Conservation (phyloP, 2,329 filamentous ascomycete species). For the Parastagonospora nodorum region DNA sequence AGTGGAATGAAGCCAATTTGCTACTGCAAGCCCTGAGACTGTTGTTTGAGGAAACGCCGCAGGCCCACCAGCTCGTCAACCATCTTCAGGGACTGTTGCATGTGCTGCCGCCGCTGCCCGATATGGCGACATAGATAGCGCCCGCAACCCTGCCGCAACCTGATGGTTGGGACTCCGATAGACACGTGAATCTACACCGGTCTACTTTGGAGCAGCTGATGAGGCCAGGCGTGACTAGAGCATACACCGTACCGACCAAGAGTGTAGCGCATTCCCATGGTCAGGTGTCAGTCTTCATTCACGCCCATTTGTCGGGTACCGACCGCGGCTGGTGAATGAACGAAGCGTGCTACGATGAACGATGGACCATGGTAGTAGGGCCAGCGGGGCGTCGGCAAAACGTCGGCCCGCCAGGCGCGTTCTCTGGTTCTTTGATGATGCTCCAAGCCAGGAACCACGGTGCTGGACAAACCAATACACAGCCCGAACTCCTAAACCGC, state of each 20-base stretch:
- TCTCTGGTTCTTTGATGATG: background rate
- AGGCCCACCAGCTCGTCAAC: conserved; percentile 14
- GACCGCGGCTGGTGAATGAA: background rate
- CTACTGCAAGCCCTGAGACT: conserved; percentile 15
- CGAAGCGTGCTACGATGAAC: too few species aligned
- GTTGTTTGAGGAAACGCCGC: conserved; percentile 31
- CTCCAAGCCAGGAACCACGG: background rate
- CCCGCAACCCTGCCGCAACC: conserved; percentile 9
- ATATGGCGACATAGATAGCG: conserved; percentile 9
- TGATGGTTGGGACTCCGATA: conserved; percentile 1
- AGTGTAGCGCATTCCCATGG: too few species aligned
- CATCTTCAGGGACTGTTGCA: conserved; percentile 8
- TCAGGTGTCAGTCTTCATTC: too few species aligned
- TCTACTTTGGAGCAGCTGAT: conserved; percentile 4
- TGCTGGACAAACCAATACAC: conserved; percentile 5
- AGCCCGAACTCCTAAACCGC: conserved; percentile 7
- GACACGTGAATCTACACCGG: conserved; percentile 10
- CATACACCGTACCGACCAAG: too few species aligned
- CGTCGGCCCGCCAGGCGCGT: background rate
- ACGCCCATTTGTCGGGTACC: background rate
- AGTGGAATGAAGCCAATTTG: conserved; percentile 4
- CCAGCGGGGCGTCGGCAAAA: background rate
- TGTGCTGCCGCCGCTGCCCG: conserved; percentile 16
- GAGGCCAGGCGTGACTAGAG: background rate
- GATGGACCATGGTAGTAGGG: background rate